Base-by-base conservation (phyloP, 2,329 filamentous ascomycete species). In the Ceratocystis smalleyi region DNA sequence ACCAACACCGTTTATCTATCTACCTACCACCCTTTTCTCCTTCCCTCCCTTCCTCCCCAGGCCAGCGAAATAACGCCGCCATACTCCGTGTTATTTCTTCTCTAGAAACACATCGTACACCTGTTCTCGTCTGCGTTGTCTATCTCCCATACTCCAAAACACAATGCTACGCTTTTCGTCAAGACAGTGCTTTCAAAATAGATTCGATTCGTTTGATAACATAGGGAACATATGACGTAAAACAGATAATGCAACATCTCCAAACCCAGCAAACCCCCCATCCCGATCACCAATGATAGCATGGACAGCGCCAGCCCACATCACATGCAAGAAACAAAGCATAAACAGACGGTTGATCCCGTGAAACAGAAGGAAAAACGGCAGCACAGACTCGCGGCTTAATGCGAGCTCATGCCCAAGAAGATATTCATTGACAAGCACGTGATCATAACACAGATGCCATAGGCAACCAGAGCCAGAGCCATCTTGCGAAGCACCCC, bases 381-480 rank as follows among this genome's bases (percentile, higher is more conserved):
- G 19, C 59, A n/a, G 17, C 19, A n/a, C 15, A 27, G 2, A 5
- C 5, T n/a, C 47, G 43, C 8, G 27, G 30, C 15, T 24, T 63
- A 65, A 43, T 65, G 64, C 1, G 43, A 55, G 12, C 47, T 59
- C 32, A 43, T 59, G 5, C 62, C 65, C 19, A 64, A 30, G 47
- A 66, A 64, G 40, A 88, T 84, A 73, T 97, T 97, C 71, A 91
- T 90, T 54, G 83, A 77, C 69, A 99, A 75, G 72, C 91, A 97
- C 59, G 92, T 85, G 32, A 89, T 76, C 94, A 99, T 97, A 63
- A 99, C 91, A 60, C 88, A 75, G 7, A 89, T 69, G 22, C 94
- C 94, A 71, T 99, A 99, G 7, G 91, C 78, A 6, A 88, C 86
- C 66, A 99, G 77, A 0, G 78, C 86, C 59, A 96, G 77, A 63